Percentiles rank a stretch among this genome's conserved stretches.
Evolutionary conservation across 2,329 filamentous ascomycete genomes (phyloP).

Genomic region (Diaporthe sp.): DNA sequence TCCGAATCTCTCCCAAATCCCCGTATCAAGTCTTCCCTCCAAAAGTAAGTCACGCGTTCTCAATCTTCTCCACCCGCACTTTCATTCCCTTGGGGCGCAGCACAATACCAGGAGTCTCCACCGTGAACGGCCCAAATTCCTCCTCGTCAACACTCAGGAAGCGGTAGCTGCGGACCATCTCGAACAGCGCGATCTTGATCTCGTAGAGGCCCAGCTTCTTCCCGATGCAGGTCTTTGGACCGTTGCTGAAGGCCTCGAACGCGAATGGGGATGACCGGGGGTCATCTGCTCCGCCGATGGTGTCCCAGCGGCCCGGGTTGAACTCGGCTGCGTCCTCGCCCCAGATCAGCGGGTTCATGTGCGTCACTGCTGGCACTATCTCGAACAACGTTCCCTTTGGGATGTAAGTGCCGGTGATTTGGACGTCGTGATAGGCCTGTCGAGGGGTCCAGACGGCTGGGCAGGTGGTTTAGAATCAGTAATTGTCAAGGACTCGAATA

Average conservation of each 20-base stretch:
- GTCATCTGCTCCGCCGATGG: not conserved
- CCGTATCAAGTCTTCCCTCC: not conserved
- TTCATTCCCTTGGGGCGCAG: not conserved
- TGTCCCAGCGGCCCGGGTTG: constrained; percentile 45
- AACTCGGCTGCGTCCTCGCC: constrained; percentile 46
- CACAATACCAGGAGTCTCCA: not conserved
- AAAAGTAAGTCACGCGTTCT: not conserved
- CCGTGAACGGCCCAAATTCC: not conserved
- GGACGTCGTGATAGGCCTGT: not conserved
- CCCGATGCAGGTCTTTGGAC: constrained; percentile 56
- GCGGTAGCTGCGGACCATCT: constrained; percentile 46
- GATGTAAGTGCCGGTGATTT: not conserved
- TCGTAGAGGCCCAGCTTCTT: constrained; percentile 53
- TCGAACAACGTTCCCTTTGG: not conserved
- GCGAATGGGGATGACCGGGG: not conserved
- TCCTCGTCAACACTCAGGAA: not conserved
- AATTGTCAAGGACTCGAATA: not conserved
- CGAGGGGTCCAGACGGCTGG: not conserved
- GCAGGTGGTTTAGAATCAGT: not conserved
- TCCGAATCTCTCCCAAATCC: not conserved
- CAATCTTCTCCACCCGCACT: not conserved
- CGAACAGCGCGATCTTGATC: constrained; percentile 54
- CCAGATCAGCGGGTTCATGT: constrained; percentile 46
- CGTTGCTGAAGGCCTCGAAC: constrained; percentile 46
- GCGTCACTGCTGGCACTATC: constrained; percentile 42